Base-by-base conservation (phyloP, 1,284 basidiomycete species). In the Sparassis latifolia region DNA sequence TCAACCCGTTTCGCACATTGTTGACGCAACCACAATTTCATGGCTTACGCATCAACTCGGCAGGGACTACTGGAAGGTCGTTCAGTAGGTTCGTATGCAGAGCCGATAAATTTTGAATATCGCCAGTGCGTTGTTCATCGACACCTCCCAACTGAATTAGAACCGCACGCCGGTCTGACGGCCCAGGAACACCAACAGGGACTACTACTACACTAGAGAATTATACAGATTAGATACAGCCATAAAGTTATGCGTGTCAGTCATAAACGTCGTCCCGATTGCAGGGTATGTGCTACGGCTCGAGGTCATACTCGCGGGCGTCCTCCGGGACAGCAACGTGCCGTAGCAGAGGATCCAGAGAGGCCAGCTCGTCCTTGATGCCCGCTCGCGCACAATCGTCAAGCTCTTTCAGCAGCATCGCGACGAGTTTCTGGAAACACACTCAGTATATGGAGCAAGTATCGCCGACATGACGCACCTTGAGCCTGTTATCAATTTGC, bases 401-500 rank as follows among this genome's bases (percentile, higher is more conserved):
- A 10, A 93, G 77, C 57, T 93, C 91, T 66, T 92, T 92, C 53
- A 91, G 69, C 6, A 93, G 68, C 31, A 68, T 69, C 9, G 79
- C 76, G 29, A 84, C 84, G 55, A 92, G 81, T 84, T 92, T 93
- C 90, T 92, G 63, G 30, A 30, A 6, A 33, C 20, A 40, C 5
- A 47, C 42, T 52, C 48, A 38, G 52, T 38, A 48, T 6, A 28
- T 47, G 44, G 33, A 48, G 49, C n/a, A 37, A 35, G 38, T 20
- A 29, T 6, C 28, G 38, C 20, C 35, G 49, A 46, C 29, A 48
- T 43, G 33, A 66, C 77, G 43, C 44, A 90, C 89, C 75, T 90
- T 93, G 58, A 93, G 77, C 65, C 88, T 89, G 33, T 74, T 73
- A 64, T 93, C 90, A 45, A 90, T 82, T 66, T 92, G 92, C 43